Evolutionary conservation across 2,329 filamentous ascomycete species (phyloP).

Genomic region (Tothia fuscella): DNA sequence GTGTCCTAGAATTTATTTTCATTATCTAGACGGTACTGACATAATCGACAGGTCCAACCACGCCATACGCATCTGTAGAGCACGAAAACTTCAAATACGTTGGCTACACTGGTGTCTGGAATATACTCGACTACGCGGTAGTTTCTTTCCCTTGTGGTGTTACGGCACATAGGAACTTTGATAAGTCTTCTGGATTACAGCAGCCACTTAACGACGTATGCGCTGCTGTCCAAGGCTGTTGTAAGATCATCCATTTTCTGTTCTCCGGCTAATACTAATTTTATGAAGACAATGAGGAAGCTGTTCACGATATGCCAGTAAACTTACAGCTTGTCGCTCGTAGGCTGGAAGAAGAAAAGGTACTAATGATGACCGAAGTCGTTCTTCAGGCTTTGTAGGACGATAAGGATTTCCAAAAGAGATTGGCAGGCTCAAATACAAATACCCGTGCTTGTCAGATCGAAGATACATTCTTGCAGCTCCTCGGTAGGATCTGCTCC

Average conservation of each 20-base stretch:
- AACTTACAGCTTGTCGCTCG: conserved; percentile 30
- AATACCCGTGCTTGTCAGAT: too few species aligned
- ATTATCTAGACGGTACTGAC: conserved; percentile 4
- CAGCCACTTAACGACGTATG: conserved; percentile 26
- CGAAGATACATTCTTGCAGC: too few species aligned
- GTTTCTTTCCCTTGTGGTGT: conserved; percentile 33
- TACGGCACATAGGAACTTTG: conserved; percentile 26
- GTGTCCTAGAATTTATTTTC: conserved; percentile 2
- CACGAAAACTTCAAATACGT: conserved; percentile 34
- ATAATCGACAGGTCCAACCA: conserved; percentile 25
- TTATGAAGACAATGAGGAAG: conserved; percentile 23
- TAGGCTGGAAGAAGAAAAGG: conserved; percentile 32
- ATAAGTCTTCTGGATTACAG: conserved; percentile 19
- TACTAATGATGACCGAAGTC: conserved; percentile 26
- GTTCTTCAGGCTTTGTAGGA: conserved; percentile 21
- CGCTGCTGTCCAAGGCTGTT: conserved; percentile 26
- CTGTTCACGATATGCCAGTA: conserved; percentile 32
- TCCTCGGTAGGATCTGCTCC: too few species aligned
- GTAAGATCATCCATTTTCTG: conserved; percentile 28
- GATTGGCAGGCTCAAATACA: too few species aligned
- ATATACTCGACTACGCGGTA: conserved; percentile 35
- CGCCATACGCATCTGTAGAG: conserved; percentile 31
- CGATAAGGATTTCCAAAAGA: too few species aligned
- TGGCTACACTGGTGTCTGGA: conserved; percentile 36
- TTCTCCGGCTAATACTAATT: not conserved